Conservation (phyloP, 2,329 filamentous ascomycete genomes). For the Trichoderma asperellum region DNA sequence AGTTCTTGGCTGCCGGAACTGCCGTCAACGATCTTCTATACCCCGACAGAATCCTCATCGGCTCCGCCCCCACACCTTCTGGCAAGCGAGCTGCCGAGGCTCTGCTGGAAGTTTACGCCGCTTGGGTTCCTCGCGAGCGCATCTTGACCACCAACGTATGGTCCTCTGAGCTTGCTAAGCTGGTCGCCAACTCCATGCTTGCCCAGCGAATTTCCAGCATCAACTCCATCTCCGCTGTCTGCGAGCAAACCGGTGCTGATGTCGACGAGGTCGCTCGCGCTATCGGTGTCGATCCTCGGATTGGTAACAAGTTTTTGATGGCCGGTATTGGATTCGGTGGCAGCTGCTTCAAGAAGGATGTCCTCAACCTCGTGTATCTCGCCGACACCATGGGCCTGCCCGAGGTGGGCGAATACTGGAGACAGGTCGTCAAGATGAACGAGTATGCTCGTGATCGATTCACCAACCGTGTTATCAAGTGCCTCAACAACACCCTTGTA, state of each 20-base stretch:
- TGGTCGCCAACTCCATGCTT: slow-evolving; percentile 79
- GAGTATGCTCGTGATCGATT: slow-evolving; percentile 74
- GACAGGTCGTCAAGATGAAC: slow-evolving; percentile 74
- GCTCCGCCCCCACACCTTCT: slow-evolving; percentile 62
- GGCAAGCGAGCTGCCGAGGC: slow-evolving; percentile 66
- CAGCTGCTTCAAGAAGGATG: slow-evolving; percentile 81
- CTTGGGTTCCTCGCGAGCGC: slow-evolving; percentile 68
- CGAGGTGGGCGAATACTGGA: slow-evolving; percentile 78
- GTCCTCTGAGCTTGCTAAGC: slow-evolving; percentile 78
- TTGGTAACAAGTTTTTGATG: slow-evolving; percentile 74
- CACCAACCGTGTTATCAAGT: slow-evolving; percentile 65
- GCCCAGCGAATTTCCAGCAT: slow-evolving; percentile 81
- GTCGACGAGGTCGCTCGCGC: slow-evolving; percentile 72
- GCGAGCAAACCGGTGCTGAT: slow-evolving; percentile 74
- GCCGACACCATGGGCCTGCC: slow-evolving; percentile 69
- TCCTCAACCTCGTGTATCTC: slow-evolving; percentile 73
- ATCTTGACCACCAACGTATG: slow-evolving; percentile 76
- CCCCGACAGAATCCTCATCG: slow-evolving; percentile 77
- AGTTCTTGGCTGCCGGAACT: slow-evolving; percentile 79
- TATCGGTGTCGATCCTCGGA: slow-evolving; percentile 70
- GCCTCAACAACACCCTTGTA: slow-evolving; percentile 68
- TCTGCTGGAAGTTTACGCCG: slow-evolving; percentile 67
- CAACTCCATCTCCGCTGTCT: slow-evolving; percentile 80
- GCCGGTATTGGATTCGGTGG: slow-evolving; percentile 79
- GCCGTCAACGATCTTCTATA: slow-evolving; percentile 71